A percentile compares a stretch with the other conserved stretches of the same genome.
phyloP scores from a whole-genome alignment of 768 basidiomycete species.

The Jaapia argillacea region DNA sequence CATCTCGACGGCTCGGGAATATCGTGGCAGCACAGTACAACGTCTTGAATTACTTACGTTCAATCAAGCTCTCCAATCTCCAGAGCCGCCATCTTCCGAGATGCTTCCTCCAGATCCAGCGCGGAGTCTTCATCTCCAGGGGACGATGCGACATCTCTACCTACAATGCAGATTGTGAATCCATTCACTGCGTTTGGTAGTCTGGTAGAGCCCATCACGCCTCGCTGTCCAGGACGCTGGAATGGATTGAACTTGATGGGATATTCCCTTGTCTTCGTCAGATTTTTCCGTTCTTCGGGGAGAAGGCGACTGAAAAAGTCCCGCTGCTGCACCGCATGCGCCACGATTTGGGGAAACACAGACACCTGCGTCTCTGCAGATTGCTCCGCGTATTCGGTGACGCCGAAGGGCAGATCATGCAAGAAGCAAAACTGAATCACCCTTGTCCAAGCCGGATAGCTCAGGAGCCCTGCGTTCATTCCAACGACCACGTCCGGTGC shows the following conservation, averaged over 20 bases:
- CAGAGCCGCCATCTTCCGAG: no score
- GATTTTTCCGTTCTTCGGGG: conserved; percentile 11
- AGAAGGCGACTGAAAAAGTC: background rate
- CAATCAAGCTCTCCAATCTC: no score
- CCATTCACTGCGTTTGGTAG: conserved; percentile 13
- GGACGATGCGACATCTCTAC: no score
- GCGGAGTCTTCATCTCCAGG: no score
- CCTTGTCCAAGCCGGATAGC: background rate
- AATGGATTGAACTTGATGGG: conserved; percentile 22
- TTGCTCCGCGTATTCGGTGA: conserved; percentile 24
- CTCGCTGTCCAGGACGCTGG: conserved; percentile 22
- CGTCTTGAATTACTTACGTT: no score
- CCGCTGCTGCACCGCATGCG: background rate
- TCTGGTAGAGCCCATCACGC: conserved; percentile 12
- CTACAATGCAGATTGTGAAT: background rate
- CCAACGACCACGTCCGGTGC: no score
- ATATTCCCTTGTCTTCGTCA: conserved; percentile 18
- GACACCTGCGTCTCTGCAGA: background rate
- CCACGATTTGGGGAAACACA: background rate
- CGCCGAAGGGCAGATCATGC: conserved; percentile 20
- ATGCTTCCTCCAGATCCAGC: no score
- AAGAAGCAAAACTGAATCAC: background rate
- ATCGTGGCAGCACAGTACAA: no score
- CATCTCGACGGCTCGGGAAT: no score
- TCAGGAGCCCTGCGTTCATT: background rate